Conservation (phyloP, 2,329 filamentous ascomycete genomes). For the Chrysosporium keratinophilum region DNA sequence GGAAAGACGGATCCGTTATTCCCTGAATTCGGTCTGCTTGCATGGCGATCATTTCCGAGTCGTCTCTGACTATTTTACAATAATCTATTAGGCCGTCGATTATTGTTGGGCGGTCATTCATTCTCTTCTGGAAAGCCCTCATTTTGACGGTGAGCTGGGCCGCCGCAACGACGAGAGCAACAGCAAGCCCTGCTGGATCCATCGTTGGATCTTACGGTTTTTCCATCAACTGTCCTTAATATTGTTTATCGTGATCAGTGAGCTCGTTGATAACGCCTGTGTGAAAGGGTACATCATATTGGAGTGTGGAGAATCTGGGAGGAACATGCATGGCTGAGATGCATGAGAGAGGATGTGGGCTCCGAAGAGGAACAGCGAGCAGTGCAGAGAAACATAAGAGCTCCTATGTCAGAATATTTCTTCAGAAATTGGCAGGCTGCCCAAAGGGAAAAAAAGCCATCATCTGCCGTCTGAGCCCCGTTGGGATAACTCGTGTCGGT, state of each 20-base stretch:
- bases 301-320: neutral
- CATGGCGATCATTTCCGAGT: constrained; percentile 1
- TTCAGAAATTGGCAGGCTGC: neutral
- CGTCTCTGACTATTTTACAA: constrained; percentile 5
- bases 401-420: neutral
- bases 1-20: constrained; percentile 1
- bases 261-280: neutral
- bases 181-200: constrained; percentile 6
- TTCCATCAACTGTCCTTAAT: neutral
- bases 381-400: neutral
- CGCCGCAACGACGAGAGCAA: neutral
- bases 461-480: too few species aligned
- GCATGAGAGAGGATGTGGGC: neutral
- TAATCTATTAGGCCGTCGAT: constrained; percentile 6
- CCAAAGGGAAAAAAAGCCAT: too few species aligned
- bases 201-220: neutral
- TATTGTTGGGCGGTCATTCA: constrained; percentile 2
- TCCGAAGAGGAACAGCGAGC: neutral
- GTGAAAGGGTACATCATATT: neutral
- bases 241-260: neutral
- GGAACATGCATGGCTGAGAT: constrained; percentile 1
- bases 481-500: too few species aligned
- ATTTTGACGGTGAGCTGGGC: constrained; percentile 1
- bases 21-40: constrained; percentile 1
- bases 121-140: constrained; percentile 4